phyloP scores from a whole-genome alignment of 2,329 filamentous ascomycete genomes.

The Coniochaeta hoffmannii region DNA sequence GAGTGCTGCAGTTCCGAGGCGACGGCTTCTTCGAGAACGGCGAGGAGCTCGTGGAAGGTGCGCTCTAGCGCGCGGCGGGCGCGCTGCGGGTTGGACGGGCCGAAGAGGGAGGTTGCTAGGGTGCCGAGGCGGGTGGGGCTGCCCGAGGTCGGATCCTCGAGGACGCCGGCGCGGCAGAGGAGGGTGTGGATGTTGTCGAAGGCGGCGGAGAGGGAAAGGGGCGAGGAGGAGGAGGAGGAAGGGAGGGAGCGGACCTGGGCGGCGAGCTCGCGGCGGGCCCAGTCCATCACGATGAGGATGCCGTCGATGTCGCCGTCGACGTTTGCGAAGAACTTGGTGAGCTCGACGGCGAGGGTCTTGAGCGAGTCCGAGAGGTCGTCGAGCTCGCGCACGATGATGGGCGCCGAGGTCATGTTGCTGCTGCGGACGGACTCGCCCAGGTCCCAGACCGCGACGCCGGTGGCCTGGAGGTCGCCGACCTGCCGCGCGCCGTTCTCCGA shows the following conservation, averaged over 20 bases:
- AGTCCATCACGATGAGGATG: conserved; percentile 93
- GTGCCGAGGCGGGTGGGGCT: conserved; percentile 61
- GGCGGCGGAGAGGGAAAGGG: conserved; percentile 59
- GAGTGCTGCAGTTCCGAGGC: conserved; percentile 75
- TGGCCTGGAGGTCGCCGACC: conserved; percentile 82
- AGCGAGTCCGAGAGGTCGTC: conserved; percentile 81
- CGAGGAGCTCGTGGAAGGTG: conserved; percentile 81
- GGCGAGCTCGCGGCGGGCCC: conserved; percentile 82
- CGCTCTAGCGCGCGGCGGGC: conserved; percentile 75
- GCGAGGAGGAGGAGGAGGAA: too few species aligned
- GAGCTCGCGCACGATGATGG: conserved; percentile 76
- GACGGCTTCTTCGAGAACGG: conserved; percentile 83
- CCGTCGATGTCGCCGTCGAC: conserved; percentile 89
- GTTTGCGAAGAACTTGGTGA: conserved; percentile 87
- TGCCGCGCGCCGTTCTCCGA: conserved; percentile 83
- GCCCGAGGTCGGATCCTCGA: conserved; percentile 45
- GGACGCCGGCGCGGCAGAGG: conserved; percentile 55
- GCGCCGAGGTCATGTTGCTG: conserved; percentile 85
- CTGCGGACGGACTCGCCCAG: conserved; percentile 81
- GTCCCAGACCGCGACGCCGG: conserved; percentile 90
- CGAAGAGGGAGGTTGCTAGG: conserved; percentile 67
- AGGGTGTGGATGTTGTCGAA: conserved; percentile 80
- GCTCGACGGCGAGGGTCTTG: conserved; percentile 74
- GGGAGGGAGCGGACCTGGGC: conserved; percentile 57
- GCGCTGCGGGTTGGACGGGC: conserved; percentile 71